These are phyloP conservation scores for Obba rivulosa DNA, from an alignment of 768 basidiomycete genomes.

Conservation along the genomic window DNA sequence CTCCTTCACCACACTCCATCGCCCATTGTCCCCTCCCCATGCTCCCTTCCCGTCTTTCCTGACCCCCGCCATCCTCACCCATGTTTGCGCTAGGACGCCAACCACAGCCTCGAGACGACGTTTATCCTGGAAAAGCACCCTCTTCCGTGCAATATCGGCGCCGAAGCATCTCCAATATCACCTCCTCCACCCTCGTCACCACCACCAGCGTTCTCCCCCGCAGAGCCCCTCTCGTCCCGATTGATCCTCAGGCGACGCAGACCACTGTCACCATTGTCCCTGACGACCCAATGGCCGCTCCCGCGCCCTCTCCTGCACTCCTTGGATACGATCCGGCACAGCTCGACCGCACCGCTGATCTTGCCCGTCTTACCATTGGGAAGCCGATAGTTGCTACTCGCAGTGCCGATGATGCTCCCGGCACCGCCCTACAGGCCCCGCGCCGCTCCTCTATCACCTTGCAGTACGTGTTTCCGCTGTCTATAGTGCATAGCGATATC, in stretches of 20 bases:
- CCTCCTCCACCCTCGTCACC: conserved; percentile 7
- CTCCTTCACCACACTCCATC: background rate
- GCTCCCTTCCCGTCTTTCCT: conserved; percentile 1
- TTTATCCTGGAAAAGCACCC: background rate
- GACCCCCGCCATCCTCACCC: background rate
- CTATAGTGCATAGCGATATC: conserved; percentile 7
- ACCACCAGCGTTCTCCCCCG: conserved; percentile 9
- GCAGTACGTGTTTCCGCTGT: conserved; percentile 15
- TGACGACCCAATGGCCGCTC: conserved; percentile 23
- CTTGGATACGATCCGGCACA: conserved; percentile 14
- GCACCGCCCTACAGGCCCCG: conserved; percentile 9
- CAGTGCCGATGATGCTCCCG: conserved; percentile 12
- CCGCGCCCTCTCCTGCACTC: conserved; percentile 17
- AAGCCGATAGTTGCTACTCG: conserved; percentile 18
- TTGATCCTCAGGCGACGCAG: conserved; percentile 22
- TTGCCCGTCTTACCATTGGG: conserved; percentile 15
- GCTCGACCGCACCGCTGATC: conserved; percentile 15
- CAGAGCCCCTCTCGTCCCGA: conserved; percentile 21
- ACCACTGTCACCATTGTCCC: conserved; percentile 3
- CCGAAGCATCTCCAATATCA: conserved; percentile 1
- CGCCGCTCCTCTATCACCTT: conserved; percentile 19
- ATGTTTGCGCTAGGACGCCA: conserved; percentile 1
- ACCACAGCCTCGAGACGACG: background rate
- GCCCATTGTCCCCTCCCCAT: background rate
- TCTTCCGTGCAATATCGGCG: conserved; percentile 3